Evolutionary conservation across 371 early-diverging fungal species (phyloP), one percentile per base, ranked within the genome.

Genomic region (Coemansia sp.): DNA sequence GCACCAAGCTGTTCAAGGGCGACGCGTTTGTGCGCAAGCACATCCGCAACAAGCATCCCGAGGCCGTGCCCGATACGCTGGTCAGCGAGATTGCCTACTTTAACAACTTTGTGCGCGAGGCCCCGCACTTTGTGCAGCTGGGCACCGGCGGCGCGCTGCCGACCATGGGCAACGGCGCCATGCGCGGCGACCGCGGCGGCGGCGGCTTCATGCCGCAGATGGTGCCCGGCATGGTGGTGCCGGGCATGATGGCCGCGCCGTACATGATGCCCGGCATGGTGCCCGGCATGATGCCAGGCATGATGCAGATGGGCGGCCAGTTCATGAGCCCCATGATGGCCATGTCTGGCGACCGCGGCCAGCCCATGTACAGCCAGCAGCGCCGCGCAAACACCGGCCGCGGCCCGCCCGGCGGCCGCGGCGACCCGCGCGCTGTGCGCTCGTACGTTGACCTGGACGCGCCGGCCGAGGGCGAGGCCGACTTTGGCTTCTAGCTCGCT

Each of bases 11-110:
- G 49, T 98, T 98, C 85, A 89, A 92, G 66, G 96, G 94, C 11
- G 86, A 88, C 51, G 93, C 91, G 64, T 98, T 91, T 85, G 94
- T 95, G 11, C 87, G 86, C 72, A 96, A 96, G 78, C 98, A 98
- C 70, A 88, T 98, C 61, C 65, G 84, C 49, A 78, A 84, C 51
- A 98, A 96, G 78, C 98, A 98, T 68, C 83, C 86, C 3, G 89
- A 89, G 45, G 82, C 87, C 35, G 80, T 88, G 43, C 85, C 87
- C 20, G 77, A 63, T 41, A 51, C 64, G 51, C 63, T 80, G 41
- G 75, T 68, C 86, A 87, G 53, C 50, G 70, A 81, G 79, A 77
- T 83, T 16, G 80, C 81, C 26, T 90, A 86, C 60, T 93, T 87
- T 77, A 97, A 97, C 80, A 89, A 87, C 76, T 95, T 90, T 75